Evolutionary conservation across 108 stramenopile genomes (phyloP).

Genomic region (Cylindrotheca closterium): DNA sequence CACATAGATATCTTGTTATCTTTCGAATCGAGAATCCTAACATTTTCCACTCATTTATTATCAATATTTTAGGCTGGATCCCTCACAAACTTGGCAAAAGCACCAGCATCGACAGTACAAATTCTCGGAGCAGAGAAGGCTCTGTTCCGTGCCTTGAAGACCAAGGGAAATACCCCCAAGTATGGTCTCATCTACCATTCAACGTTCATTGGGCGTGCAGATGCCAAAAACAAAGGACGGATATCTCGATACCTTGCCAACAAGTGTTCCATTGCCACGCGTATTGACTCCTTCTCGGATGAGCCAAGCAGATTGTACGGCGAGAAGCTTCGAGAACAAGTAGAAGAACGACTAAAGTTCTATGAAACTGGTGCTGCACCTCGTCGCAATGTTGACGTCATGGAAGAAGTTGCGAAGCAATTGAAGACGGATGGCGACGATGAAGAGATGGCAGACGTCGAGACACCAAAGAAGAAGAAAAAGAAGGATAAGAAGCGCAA

Average conservation of each 20-base stretch:
- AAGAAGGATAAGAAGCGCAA: constrained; percentile 51
- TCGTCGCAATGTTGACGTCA: constrained; percentile 97
- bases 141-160: constrained; percentile 99
- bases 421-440: constrained; percentile 52
- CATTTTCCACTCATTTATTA: too few species aligned
- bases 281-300: constrained; percentile 97
- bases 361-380: constrained; percentile 98
- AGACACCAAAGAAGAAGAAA: constrained; percentile 40
- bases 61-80: constrained; percentile 79
- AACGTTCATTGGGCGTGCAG: constrained; percentile 98
- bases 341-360: constrained; percentile 98
- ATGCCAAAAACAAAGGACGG: constrained; percentile 99
- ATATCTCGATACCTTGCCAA: constrained; percentile 99
- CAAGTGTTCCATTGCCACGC: constrained; percentile 98
- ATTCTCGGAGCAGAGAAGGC: constrained; percentile 99
- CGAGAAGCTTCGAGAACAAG: constrained; percentile 96
- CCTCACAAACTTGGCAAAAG: constrained; percentile 97
- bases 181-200: constrained; percentile 99
- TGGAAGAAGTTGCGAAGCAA: constrained; percentile 90
- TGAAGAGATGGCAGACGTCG: constrained; percentile 32
- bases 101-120: constrained; percentile 99
- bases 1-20: not conserved
- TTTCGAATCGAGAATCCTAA: too few species aligned
- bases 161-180: constrained; percentile 99
- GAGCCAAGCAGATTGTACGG: constrained; percentile 93